Evolutionary conservation across 129 eudicot species (phyloP).

Genomic region (Chrysanthemum lavandulifolium): DNA sequence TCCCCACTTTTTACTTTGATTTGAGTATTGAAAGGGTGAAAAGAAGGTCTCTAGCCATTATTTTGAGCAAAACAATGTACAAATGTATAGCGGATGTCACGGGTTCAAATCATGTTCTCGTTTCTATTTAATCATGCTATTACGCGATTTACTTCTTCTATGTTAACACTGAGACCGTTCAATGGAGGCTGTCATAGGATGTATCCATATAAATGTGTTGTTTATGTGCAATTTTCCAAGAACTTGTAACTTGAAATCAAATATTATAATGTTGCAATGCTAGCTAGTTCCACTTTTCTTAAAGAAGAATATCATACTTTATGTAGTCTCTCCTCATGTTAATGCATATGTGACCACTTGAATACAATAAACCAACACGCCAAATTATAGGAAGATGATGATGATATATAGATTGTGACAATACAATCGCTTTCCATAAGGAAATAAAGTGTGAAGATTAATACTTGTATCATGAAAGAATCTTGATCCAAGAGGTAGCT

Average conservation of each 20-base stretch:
- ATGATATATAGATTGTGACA: conserved; percentile 10
- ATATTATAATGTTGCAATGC: too few relatives aligned
- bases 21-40: background rate
- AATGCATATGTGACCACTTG: background rate
- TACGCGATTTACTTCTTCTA: too few relatives aligned
- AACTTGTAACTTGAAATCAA: background rate
- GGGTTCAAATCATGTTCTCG: too few relatives aligned
- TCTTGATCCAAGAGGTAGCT: conserved; percentile 3
- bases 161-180: too few relatives aligned
- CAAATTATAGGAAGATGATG: background rate
- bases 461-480: background rate
- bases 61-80: too few relatives aligned
- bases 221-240: background rate
- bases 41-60: too few relatives aligned
- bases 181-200: too few relatives aligned
- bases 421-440: conserved; percentile 13
- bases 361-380: too few relatives aligned
- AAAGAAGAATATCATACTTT: background rate
- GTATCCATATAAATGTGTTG: too few relatives aligned
- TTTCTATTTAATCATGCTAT: too few relatives aligned
- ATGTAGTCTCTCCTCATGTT: background rate
- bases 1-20: background rate
- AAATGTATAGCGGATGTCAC: too few relatives aligned
- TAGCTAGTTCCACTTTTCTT: background rate
- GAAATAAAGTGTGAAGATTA: background rate